These are phyloP conservation scores for Coprinellus micaceus DNA, from an alignment of 768 basidiomycete genomes.

Conservation along the genomic window DNA sequence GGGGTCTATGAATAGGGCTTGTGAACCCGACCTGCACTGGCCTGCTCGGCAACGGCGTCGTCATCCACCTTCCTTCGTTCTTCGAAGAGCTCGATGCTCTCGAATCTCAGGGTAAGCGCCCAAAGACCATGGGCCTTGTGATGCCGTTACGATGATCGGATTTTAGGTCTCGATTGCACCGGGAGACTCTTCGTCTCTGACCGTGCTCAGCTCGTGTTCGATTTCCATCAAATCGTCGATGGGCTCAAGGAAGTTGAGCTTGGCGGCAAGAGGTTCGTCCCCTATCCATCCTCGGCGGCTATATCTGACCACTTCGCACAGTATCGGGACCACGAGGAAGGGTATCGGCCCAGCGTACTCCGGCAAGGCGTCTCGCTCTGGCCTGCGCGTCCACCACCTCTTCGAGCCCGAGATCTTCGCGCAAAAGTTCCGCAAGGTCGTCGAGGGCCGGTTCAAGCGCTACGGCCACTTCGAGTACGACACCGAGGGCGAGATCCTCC, in stretches of 20 bases:
- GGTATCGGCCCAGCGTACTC: conserved; percentile 99
- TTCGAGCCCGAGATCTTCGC: conserved; percentile 86
- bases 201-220: conserved; percentile 95
- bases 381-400: conserved; percentile 93
- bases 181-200: conserved; percentile 90
- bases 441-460: conserved; percentile 96
- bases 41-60: conserved; percentile 92
- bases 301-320: conserved; percentile 23
- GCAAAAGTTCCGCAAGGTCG: conserved; percentile 88
- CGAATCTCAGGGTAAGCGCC: conserved; percentile 66
- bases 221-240: conserved; percentile 99
- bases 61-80: conserved; percentile 92
- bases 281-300: neutral
- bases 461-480: conserved; percentile 98
- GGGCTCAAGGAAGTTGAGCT: conserved; percentile 97
- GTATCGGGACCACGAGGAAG: conserved; percentile 96
- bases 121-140: neutral
- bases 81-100: conserved; percentile 89
- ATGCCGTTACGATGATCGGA: neutral
- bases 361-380: conserved; percentile 93
- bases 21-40: conserved; percentile 84
- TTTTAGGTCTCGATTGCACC: conserved; percentile 81
- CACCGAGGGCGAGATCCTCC: conserved; percentile 90
- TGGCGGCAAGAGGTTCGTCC: conserved; percentile 70
- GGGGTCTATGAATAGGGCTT: conserved; percentile 68